Conservation (phyloP, 441 rosid species). For the Mallotus repandus region DNA sequence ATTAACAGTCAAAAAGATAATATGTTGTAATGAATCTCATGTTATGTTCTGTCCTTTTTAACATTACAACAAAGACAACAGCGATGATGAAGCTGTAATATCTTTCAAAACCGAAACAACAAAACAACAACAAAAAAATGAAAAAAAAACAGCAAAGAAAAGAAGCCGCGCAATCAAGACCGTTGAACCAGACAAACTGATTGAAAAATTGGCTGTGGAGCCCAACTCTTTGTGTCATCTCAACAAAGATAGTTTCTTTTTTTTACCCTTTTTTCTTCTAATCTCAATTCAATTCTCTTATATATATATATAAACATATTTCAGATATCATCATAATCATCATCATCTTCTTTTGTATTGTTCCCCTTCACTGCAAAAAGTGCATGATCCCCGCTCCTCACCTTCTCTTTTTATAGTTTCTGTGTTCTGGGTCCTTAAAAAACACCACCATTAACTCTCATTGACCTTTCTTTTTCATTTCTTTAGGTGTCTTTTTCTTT, state of each 20-base stretch:
- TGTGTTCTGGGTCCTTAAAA: neutral
- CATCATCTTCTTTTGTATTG: neutral
- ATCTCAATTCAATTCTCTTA: neutral
- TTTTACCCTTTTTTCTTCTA: neutral
- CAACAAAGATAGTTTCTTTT: neutral
- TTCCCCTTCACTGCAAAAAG: conserved; percentile 26
- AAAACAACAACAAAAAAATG: neutral
- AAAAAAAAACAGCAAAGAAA: neutral
- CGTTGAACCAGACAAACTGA: conserved; percentile 29
- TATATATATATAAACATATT: no score
- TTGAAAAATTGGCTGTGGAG: conserved; percentile 8
- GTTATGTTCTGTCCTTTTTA: neutral
- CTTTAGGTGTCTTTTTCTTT: neutral
- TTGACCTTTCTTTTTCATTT: neutral
- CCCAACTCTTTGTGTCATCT: conserved; percentile 15
- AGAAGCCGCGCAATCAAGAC: conserved; percentile 13
- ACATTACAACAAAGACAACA: neutral
- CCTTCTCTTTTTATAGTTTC: conserved; percentile 1
- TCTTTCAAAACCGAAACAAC: neutral
- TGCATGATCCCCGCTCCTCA: conserved; percentile 16
- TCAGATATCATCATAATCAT: neutral
- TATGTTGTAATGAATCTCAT: neutral
- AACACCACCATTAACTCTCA: neutral
- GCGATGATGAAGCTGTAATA: conserved; percentile 17
- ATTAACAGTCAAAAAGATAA: neutral